Conservation (phyloP, 2,329 filamentous ascomycete genomes). For the Microcyclosporella mali region DNA sequence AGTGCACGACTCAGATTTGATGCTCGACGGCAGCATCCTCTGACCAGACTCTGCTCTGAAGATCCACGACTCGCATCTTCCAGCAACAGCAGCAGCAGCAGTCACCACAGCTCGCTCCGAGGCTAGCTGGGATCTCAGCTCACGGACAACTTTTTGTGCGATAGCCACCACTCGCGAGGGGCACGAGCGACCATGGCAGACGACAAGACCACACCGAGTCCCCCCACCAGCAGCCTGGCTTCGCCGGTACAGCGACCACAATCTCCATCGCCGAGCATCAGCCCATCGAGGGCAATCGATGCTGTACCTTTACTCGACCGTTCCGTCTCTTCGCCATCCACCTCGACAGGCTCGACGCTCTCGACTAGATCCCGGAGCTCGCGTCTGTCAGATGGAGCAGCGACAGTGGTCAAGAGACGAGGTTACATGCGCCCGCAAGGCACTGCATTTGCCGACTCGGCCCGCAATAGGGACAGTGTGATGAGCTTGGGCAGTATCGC, state of each 20-base stretch:
- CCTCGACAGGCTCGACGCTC: constrained; percentile 48
- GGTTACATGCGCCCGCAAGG: constrained; percentile 85
- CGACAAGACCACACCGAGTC: constrained; percentile 11
- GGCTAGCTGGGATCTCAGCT: no score
- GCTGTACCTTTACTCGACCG: constrained; percentile 53
- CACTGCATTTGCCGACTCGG: constrained; percentile 84
- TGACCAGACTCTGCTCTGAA: no score
- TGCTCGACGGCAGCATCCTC: no score
- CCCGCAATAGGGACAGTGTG: constrained; percentile 84
- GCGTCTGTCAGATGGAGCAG: constrained; percentile 48
- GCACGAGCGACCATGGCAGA: constrained; percentile 34
- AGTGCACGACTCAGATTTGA: no score
- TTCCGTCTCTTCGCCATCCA: constrained; percentile 56
- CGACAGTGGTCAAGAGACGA: constrained; percentile 50
- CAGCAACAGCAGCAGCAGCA: no score
- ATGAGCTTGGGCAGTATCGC: constrained; percentile 95
- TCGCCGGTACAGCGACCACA: constrained; percentile 39
- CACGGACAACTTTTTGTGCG: no score
- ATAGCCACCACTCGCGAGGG: no score
- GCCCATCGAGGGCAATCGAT: constrained; percentile 58
- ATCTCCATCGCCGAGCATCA: constrained; percentile 60
- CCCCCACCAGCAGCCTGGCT: constrained; percentile 23
- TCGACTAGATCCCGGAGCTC: constrained; percentile 36
- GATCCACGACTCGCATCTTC: no score
- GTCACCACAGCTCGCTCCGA: no score